phyloP scores from a whole-genome alignment of 257 asterid genomes.

The Agastache rugosa region DNA sequence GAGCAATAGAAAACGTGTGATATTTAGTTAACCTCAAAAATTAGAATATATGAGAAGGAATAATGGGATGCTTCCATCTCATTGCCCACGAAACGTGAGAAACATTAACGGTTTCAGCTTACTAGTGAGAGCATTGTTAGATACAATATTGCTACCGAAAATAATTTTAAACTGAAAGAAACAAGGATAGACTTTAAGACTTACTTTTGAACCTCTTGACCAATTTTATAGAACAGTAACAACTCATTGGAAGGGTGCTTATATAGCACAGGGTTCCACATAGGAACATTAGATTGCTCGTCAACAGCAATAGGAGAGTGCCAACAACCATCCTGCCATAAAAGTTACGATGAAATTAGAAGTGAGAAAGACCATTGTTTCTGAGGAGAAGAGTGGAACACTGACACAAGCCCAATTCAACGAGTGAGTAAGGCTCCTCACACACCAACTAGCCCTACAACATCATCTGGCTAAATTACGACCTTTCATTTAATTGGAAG shows the following conservation, averaged over 20 bases:
- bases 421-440: background rate
- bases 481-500: conserved; percentile 7
- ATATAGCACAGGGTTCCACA: conserved; percentile 96
- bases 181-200: conserved; percentile 30
- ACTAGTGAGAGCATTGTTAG: background rate
- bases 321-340: conserved; percentile 79
- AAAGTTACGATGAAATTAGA: background rate
- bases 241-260: conserved; percentile 72
- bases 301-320: conserved; percentile 78
- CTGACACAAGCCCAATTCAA: background rate
- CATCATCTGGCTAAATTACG: background rate
- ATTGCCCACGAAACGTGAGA: background rate
- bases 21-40: background rate
- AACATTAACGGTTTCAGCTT: background rate
- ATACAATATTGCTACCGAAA: background rate
- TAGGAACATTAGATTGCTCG: conserved; percentile 68
- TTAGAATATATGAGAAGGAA: background rate
- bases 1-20: background rate
- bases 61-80: background rate
- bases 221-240: conserved; percentile 84
- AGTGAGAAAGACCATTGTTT: background rate
- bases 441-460: background rate
- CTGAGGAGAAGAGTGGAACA: background rate
- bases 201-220: conserved; percentile 91
- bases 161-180: background rate